Base-by-base conservation (phyloP, 1,284 basidiomycete genomes). In the Albatrellus sp. region DNA sequence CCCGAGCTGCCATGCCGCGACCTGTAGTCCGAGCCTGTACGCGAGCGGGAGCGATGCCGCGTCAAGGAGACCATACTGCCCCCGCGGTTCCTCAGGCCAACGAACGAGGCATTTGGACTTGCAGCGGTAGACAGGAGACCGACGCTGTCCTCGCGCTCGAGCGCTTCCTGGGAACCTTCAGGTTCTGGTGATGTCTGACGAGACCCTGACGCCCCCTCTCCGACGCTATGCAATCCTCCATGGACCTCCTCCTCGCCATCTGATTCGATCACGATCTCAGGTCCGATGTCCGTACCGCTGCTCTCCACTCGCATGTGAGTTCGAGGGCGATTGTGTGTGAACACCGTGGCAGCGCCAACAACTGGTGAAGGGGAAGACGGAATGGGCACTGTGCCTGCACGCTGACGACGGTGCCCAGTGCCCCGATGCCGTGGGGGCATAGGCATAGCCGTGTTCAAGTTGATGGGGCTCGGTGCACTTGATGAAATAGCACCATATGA, bases 131-230 rank as follows among this genome's bases (percentile, higher is more conserved):
- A 71, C 44, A 88, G 61, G 11, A 69, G 55, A 12, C 82, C 85
- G 40, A 88, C 75, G 42, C 71, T 70, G 54, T 87, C 83, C 41
- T 84, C 80, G 29, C 70, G 68, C 57, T 87, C 82, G 9, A 70
- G 77, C 41, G 69, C 73, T 49, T 77, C 77, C 29, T 74, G 63
- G 7, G 69, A 69, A 3, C 71, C 72, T 46, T 74, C 72, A 9
- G 69, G 68, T 46, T 70, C 72, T 1, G 70, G 70, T 30, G 66
- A 69, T 8, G 57, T 58, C 39, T 24, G 14, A 13, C 31, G 39
- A 30, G 9, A 24, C 2, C 16, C 24, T 6, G 16, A 20, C 5
- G 37, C 14, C 2, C 9, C 16, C 6, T 13, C 8, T 37, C 65
- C 63, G 19, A 56, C 56, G 20, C 54, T 53, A 24, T 45, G 43